Conservation (phyloP, 495 filamentous ascomycete genomes). For the Aspergillus leporis region DNA sequence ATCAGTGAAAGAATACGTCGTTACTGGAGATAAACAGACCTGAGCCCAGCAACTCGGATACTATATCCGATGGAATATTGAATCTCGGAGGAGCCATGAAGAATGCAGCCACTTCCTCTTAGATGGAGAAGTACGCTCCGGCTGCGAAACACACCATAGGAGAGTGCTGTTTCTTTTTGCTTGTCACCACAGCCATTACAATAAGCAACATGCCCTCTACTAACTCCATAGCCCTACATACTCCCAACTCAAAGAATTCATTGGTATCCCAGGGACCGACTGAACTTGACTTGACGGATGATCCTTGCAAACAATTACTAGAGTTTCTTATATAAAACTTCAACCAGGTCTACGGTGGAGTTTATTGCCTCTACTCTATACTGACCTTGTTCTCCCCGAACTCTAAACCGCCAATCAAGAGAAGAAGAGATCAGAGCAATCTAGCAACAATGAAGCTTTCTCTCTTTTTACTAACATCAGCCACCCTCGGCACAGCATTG, state of each 20-base stretch:
- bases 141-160: not conserved
- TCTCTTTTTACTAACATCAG: constrained; percentile 4
- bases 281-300: not conserved
- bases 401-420: not conserved
- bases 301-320: not conserved
- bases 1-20: no score
- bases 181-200: no score
- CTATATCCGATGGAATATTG: not conserved
- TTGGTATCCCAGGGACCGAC: not conserved
- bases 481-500: not conserved
- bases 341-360: not conserved
- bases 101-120: no score
- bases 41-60: no score
- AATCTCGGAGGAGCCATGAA: no score
- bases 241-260: not conserved
- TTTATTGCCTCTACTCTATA: no score
- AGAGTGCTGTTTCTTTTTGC: not conserved
- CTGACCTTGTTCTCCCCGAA: no score
- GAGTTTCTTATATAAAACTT: not conserved
- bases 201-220: no score
- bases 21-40: no score
- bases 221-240: no score
- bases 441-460: constrained; percentile 17
- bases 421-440: not conserved
- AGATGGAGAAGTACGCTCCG: no score